Conservation (phyloP, 306 rosid species). For the Prunus campanulata region DNA sequence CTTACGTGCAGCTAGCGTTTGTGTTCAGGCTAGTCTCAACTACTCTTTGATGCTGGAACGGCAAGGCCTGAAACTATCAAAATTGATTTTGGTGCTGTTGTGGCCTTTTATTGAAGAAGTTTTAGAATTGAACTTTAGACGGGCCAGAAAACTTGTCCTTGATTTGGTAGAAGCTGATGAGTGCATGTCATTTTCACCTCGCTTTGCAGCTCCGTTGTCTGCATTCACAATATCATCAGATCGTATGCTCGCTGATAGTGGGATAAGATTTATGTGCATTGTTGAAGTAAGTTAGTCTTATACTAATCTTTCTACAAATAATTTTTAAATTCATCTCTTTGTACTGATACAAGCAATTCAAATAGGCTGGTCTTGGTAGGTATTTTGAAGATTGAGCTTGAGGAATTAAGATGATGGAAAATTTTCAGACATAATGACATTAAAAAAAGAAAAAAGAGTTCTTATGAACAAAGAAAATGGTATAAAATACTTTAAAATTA, state of each 20-base stretch:
- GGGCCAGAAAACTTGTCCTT: constrained; percentile 77
- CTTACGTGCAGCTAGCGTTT: constrained; percentile 72
- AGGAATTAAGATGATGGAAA: not conserved
- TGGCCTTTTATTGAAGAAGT: constrained; percentile 92
- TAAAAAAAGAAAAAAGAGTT: not conserved
- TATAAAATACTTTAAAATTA: not conserved
- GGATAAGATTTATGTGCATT: constrained; percentile 75
- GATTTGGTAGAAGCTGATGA: constrained; percentile 72
- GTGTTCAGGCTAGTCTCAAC: constrained; percentile 84
- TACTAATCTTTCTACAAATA: constrained; percentile 18
- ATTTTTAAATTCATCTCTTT: constrained; percentile 1
- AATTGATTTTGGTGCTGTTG: constrained; percentile 77
- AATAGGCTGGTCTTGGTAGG: constrained; percentile 1
- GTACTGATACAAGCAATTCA: constrained; percentile 9
- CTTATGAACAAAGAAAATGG: not conserved
- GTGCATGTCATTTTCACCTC: constrained; percentile 57
- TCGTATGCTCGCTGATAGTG: constrained; percentile 66
- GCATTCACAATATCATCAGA: constrained; percentile 58
- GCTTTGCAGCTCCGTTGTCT: constrained; percentile 67
- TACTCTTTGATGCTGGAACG: constrained; percentile 74
- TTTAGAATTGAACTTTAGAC: constrained; percentile 81
- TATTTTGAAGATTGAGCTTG: not conserved
- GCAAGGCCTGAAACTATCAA: constrained; percentile 84
- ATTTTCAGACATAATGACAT: not conserved
- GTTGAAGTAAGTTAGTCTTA: constrained; percentile 65